Evolutionary conservation across 2,329 filamentous ascomycete genomes (phyloP), one percentile per base, ranked within the genome.

Genomic region (Talaromyces sp.): DNA sequence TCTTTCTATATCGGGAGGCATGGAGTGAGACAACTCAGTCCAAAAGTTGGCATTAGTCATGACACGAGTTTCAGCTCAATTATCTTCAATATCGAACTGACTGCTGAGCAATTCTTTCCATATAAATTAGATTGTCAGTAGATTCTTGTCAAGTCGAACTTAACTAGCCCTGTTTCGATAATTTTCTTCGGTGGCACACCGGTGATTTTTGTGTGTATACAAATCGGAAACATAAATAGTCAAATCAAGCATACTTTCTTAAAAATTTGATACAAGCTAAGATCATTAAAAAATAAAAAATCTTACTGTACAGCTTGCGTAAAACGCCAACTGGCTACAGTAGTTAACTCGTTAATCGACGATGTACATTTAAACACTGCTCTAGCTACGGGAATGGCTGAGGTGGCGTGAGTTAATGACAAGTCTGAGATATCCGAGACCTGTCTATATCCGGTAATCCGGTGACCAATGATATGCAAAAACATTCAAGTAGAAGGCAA

Each of bases 381-480:
- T 22, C 25, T 39, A 61, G 27, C 13, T 13, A 37, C 59, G 22
- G 59, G 35, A 50, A 52, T 52, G 43, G 33, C 45, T 52, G 59
- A 52, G 25, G 59, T 61, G 45, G 59, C 59, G 31, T 41, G 59
- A 6, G 31, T 17, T 31, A 19, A 3, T 37, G 39, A 25, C 33
- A 22, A 25, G 58, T 60, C 27, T 60, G 15, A 61, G 33, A 60
- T 27, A 60, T 61, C 31, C 15, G 31, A 50, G 25, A 50, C 47
- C 17, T 50, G 47, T 15, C 15, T 8, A 49, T 15, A 49, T 27
- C 45, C 22, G 45, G 45, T 37, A 49, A 25, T 11, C 22, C 9
- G 25, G 3, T 63, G 47, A 22, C 31, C 31, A 61, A 50, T 37
- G 17, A 22, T 8, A 19, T 3, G 10, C 27, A 35, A n/a, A 15